phyloP scores from a whole-genome alignment of 345 rosid species.

The Eucalyptus brandiana region DNA sequence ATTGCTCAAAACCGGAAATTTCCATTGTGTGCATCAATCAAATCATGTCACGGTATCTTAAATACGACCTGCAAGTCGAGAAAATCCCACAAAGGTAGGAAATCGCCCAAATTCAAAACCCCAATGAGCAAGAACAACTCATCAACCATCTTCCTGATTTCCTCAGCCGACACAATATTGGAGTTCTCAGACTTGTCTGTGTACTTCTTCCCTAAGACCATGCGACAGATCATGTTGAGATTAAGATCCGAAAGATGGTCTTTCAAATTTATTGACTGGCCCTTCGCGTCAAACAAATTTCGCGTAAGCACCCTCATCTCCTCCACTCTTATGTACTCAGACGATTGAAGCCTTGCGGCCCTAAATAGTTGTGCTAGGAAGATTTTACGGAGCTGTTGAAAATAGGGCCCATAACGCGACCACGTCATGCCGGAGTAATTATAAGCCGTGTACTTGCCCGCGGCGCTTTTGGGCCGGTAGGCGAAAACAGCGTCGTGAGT shows the following conservation, averaged over 20 bases:
- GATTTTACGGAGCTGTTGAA: slow-evolving; percentile 39
- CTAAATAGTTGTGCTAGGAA: slow-evolving; percentile 36
- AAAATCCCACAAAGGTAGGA: neutral
- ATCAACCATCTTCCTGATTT: slow-evolving; percentile 39
- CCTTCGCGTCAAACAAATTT: neutral
- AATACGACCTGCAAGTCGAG: neutral
- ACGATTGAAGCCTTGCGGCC: slow-evolving; percentile 24
- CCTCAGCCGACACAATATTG: slow-evolving; percentile 16
- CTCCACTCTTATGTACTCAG: slow-evolving; percentile 32
- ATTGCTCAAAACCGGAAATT: neutral
- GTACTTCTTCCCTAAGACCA: slow-evolving; percentile 54
- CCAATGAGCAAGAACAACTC: slow-evolving; percentile 17
- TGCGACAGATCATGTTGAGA: slow-evolving; percentile 24
- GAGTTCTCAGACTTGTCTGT: neutral
- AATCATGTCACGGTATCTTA: neutral
- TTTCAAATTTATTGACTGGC: neutral
- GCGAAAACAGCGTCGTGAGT: slow-evolving; percentile 25
- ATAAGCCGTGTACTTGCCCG: slow-evolving; percentile 47
- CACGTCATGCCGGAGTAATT: slow-evolving; percentile 33
- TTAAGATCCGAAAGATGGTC: neutral
- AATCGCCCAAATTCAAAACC: slow-evolving; percentile 1
- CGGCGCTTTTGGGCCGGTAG: slow-evolving; percentile 28
- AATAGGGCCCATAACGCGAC: slow-evolving; percentile 44
- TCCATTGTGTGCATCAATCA: neutral
- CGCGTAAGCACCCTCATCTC: slow-evolving; percentile 10